Base-by-base conservation (phyloP, 257 asterid species). In the Buddleja alternifolia region DNA sequence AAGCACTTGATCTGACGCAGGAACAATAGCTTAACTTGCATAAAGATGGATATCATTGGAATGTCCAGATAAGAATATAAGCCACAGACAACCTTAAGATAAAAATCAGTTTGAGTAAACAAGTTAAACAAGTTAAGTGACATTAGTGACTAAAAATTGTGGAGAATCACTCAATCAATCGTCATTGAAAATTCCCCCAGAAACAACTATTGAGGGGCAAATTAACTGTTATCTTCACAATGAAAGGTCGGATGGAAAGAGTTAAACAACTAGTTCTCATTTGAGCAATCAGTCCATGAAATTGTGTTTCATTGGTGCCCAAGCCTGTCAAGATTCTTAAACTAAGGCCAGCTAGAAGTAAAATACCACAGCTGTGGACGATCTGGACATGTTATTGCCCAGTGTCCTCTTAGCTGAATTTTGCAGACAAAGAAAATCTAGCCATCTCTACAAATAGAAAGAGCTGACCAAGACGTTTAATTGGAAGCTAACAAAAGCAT, bases 221-320 rank as follows among this genome's bases (percentile, higher is more conserved):
- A 57, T 14, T 6, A 40, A 36, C 47, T 15, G 19, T 32, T 10
- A 60, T 70, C 32, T 39, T 29, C 34, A 2, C 62, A 29, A 60
- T 29, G 29, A 29, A 59, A 25, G 48, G 29, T 48, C n/a, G 40
- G 39, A n/a, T 8, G 3, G 17, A 11, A 52, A 40, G 45, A 21
- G 42, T 36, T 23, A 20, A 24, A 6, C 40, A 23, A 60, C 62
- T 10, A 60, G 0, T 29, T 21, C 25, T 63, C 32, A 47, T 36
- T 20, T 63, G 36, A 62, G 14, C 40, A 8, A 52, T 41, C 55
- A 58, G 66, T 47, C 23, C 57, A 29, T 14, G 34, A 58, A 19
- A 17, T 40, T 24, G 17, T 29, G 55, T n/a, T 70, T 50, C 4
- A 59, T 70, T 50, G 54, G 54, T 60, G 62, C 32, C 54, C n/a